Percentiles rank a stretch among this genome's conserved stretches.
These are phyloP conservation scores for Ichthyophthirius multifiliis DNA, from an alignment of 169 alveolate genomes.

Conservation along the genomic window DNA sequence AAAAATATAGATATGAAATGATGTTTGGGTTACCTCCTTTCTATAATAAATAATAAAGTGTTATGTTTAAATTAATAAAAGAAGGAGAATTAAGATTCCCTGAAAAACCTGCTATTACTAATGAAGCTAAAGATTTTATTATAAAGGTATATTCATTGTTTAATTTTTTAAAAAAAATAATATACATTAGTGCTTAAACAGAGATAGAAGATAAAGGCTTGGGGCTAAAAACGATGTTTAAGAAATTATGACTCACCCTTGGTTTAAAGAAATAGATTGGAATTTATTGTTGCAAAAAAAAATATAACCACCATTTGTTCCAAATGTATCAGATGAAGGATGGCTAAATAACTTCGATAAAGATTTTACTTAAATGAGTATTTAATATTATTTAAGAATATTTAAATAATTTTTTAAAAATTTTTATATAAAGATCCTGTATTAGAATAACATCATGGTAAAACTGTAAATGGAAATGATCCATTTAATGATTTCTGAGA, in stretches of 20 bases:
- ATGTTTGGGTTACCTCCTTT: constrained; percentile 75
- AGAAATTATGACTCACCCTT: constrained; percentile 35
- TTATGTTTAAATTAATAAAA: constrained; percentile 62
- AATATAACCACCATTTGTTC: constrained; percentile 26
- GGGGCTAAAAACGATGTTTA: constrained; percentile 33
- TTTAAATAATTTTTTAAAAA: no score
- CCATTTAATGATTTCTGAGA: constrained; percentile 10
- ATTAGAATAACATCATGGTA: neutral
- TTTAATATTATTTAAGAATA: neutral
- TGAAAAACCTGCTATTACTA: constrained; percentile 46
- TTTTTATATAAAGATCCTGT: neutral
- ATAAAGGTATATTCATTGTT: constrained; percentile 3
- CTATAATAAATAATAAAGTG: constrained; percentile 56
- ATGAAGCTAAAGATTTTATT: constrained; percentile 49
- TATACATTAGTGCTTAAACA: constrained; percentile 11
- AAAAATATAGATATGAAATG: constrained; percentile 55
- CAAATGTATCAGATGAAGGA: constrained; percentile 32
- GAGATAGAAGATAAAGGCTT: constrained; percentile 29
- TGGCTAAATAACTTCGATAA: constrained; percentile 45
- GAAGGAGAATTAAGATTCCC: constrained; percentile 69
- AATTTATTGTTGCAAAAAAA: constrained; percentile 14
- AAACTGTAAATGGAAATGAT: constrained; percentile 10
- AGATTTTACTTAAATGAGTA: constrained; percentile 42
- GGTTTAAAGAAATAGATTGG: constrained; percentile 48
- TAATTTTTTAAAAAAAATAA: neutral